Base-by-base conservation (phyloP, 495 filamentous ascomycete species). In the Xylaria nigripes region DNA sequence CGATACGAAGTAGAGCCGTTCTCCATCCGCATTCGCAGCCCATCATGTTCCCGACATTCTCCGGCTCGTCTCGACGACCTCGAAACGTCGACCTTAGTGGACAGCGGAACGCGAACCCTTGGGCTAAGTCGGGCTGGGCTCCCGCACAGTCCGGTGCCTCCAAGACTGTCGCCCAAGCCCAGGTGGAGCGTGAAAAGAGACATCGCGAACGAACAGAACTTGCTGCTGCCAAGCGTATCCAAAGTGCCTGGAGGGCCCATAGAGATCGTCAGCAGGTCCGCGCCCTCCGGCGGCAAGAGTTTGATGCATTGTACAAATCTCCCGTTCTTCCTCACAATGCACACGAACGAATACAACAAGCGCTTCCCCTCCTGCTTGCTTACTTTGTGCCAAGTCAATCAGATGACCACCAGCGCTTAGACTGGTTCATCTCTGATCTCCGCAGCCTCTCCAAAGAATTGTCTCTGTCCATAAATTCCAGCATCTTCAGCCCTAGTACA, bases 51-150 rank as follows among this genome's bases (percentile, higher is more conserved):
- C 83, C 84, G 51, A 86, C 84, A 36, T 98, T 98, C 70, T 92
- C 87, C 24, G 93, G 93, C 52, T 87, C 68, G 72, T 86, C 90
- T 60, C 83, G 90, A 60, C 86, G 85, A 51, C 85, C 84, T 47
- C 86, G 93, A 49, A 88, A 95, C 66, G 89, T 98, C 59, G 95
- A 98, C 68, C 85, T 98, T 54, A 92, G 89, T 48, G 94, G 91
- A 59, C 87, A 91, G 57, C 65, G 60, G 40, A 81, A 82, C 61
- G 74, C 69, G 51, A 89, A 93, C 69, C 84, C 87, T 24, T 89
- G 90, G 68, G 82, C 84, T 55, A 71, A 80, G 64, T 66, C 67
- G 48, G 61, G 69, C 54, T 76, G 77, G 72, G 57, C 66, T 5
- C 68, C 75, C 1, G 54, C 72, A 2, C 73, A 64, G 13, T 69